Evolutionary conservation across 1,139 yeast genomes (phyloP).

Genomic region (Yamadazyma aaseri): DNA sequence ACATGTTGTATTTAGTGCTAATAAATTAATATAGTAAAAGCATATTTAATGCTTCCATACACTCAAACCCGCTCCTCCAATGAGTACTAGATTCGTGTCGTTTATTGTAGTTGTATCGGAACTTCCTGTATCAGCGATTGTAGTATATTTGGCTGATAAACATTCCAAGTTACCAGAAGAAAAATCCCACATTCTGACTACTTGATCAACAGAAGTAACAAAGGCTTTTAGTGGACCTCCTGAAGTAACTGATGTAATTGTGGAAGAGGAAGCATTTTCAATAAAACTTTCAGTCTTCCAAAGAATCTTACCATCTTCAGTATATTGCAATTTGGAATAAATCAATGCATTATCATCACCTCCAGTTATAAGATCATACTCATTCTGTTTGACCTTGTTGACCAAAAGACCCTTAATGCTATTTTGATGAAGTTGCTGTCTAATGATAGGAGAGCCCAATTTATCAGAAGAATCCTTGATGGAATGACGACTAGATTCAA

Average conservation of each 20-base stretch:
- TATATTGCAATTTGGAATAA: conserved; percentile 36
- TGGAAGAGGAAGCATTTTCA: conserved; percentile 75
- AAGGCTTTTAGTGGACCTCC: conserved; percentile 26
- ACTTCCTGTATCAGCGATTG: conserved; percentile 90
- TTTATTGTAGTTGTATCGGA: conserved; percentile 38
- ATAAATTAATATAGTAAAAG: not conserved
- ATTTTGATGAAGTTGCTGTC: conserved; percentile 73
- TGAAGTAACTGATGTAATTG: conserved; percentile 65
- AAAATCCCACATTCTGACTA: conserved; percentile 62
- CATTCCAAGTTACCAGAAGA: conserved; percentile 30
- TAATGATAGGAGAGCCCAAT: conserved; percentile 30
- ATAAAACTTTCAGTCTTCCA: conserved; percentile 31
- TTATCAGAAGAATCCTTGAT: conserved; percentile 9
- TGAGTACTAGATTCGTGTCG: conserved; percentile 30
- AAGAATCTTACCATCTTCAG: conserved; percentile 14
- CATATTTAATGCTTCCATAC: conserved; percentile 33
- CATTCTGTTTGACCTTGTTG: conserved; percentile 10
- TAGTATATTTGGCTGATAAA: conserved; percentile 55
- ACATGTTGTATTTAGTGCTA: too few species aligned
- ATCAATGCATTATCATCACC: conserved; percentile 89
- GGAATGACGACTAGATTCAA: conserved; percentile 17
- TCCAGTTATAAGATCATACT: conserved; percentile 58
- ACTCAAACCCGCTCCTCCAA: conserved; percentile 76
- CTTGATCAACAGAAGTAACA: conserved; percentile 77
- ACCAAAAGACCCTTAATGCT: conserved; percentile 60